phyloP scores from a whole-genome alignment of 75 land plant species.

The Gnetum montanum region DNA sequence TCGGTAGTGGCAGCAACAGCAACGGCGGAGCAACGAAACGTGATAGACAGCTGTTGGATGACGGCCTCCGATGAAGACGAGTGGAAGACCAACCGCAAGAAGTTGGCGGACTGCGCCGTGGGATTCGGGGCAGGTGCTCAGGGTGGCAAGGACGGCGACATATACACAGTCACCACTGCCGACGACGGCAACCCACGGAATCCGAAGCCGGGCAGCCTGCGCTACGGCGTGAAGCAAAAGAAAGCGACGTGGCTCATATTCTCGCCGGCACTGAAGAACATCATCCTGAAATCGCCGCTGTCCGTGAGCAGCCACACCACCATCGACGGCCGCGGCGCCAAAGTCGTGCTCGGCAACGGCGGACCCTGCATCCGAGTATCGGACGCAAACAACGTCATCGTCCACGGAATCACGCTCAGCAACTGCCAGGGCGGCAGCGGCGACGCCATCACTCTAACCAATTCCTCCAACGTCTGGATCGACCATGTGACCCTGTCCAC shows the following conservation, averaged over 20 bases:
- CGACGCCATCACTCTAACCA: no score
- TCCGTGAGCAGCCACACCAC: conserved; percentile 28
- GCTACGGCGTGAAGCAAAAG: conserved; percentile 15
- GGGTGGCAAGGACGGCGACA: conserved; percentile 21
- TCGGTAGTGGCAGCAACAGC: no score
- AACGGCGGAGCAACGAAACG: no score
- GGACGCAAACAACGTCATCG: neutral
- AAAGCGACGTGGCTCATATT: conserved; percentile 31
- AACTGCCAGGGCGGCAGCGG: no score
- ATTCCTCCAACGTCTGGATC: conserved; percentile 29
- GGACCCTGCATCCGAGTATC: conserved; percentile 8
- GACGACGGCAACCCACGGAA: conserved; percentile 22
- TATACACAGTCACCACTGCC: conserved; percentile 15
- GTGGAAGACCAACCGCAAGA: conserved; percentile 27
- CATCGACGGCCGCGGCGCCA: conserved; percentile 29
- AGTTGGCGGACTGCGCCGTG: conserved; percentile 7
- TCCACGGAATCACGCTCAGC: conserved; percentile 4
- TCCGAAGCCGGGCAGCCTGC: conserved; percentile 19
- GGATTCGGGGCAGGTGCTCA: conserved; percentile 20
- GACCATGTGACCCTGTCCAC: conserved; percentile 25
- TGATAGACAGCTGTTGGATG: conserved; percentile 63
- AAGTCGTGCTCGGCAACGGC: conserved; percentile 12
- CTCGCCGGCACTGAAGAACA: conserved; percentile 13
- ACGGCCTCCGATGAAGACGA: conserved; percentile 11
- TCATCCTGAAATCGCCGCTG: conserved; percentile 14